Evolutionary conservation across 2,329 filamentous ascomycete species (phyloP).

Genomic region (Fusarium sp.): DNA sequence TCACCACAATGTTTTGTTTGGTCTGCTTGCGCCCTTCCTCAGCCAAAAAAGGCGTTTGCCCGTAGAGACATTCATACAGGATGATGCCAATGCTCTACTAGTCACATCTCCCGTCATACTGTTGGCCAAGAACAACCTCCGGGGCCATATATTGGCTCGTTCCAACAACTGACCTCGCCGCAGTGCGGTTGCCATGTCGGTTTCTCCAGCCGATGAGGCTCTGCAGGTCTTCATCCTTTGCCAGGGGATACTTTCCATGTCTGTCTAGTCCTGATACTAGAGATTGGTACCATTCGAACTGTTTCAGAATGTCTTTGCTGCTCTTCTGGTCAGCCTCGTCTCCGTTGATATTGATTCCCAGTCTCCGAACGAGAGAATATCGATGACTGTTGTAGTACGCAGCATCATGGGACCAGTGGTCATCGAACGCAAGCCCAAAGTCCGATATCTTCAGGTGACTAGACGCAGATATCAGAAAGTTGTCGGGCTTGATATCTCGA

Average conservation of each 20-base stretch:
- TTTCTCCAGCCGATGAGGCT: conserved; percentile 77
- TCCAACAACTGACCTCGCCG: conserved; percentile 88
- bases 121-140: conserved; percentile 84
- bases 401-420: conserved; percentile 93
- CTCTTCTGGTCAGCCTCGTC: conserved; percentile 77
- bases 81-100: conserved; percentile 98
- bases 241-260: conserved; percentile 48
- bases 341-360: conserved; percentile 79
- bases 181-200: conserved; percentile 73
- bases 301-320: conserved; percentile 51
- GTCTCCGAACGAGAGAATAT: conserved; percentile 80
- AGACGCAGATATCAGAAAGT: conserved; percentile 89
- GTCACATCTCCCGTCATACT: conserved; percentile 93
- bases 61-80: conserved; percentile 93
- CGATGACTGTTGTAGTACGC: conserved; percentile 87
- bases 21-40: conserved; percentile 83
- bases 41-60: conserved; percentile 88
- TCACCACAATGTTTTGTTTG: conserved; percentile 84
- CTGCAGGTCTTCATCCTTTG: conserved; percentile 46
- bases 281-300: conserved; percentile 49
- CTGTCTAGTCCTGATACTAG: conserved; percentile 48
- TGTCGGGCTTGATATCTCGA: conserved; percentile 96
- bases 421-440: conserved; percentile 94
- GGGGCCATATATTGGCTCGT: conserved; percentile 99
- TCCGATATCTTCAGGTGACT: conserved; percentile 97